These are phyloP conservation scores for Ehretia macrophylla DNA, from an alignment of 257 asterid species.

Conservation along the genomic window DNA sequence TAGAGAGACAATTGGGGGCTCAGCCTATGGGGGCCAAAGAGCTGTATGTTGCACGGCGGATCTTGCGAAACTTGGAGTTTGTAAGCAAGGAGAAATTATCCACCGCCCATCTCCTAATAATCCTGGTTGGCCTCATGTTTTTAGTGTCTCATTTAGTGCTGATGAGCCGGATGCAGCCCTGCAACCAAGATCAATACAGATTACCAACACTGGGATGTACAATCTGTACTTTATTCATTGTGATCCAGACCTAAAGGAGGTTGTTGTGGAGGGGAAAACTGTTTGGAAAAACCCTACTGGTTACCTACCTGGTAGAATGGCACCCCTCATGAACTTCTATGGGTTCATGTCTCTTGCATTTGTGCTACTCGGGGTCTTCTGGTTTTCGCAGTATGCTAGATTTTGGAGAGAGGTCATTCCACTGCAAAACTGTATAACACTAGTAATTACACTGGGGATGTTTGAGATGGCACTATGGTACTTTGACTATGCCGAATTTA, in stretches of 20 bases:
- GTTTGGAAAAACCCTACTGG: slow-evolving; percentile 96
- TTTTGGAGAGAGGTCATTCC: slow-evolving; percentile 93
- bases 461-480: slow-evolving; percentile 95
- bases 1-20: slow-evolving; percentile 82
- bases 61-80: slow-evolving; percentile 92
- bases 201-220: slow-evolving; percentile 90
- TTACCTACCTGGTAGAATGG: slow-evolving; percentile 97
- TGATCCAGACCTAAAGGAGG: slow-evolving; percentile 68
- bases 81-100: slow-evolving; percentile 78
- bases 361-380: slow-evolving; percentile 73
- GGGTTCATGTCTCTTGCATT: slow-evolving; percentile 89
- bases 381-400: slow-evolving; percentile 92
- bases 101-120: slow-evolving; percentile 67
- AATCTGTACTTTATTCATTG: slow-evolving; percentile 90
- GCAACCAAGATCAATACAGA: slow-evolving; percentile 59
- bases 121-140: slow-evolving; percentile 92
- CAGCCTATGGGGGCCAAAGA: slow-evolving; percentile 96
- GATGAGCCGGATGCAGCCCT: slow-evolving; percentile 48
- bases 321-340: slow-evolving; percentile 86
- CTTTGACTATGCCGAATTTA: slow-evolving; percentile 88
- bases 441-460: slow-evolving; percentile 90
- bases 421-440: slow-evolving; percentile 78
- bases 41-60: slow-evolving; percentile 89
- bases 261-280: slow-evolving; percentile 69
- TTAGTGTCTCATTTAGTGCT: slow-evolving; percentile 58